phyloP scores from a whole-genome alignment of 495 filamentous ascomycete genomes.

The Tuber indicum region DNA sequence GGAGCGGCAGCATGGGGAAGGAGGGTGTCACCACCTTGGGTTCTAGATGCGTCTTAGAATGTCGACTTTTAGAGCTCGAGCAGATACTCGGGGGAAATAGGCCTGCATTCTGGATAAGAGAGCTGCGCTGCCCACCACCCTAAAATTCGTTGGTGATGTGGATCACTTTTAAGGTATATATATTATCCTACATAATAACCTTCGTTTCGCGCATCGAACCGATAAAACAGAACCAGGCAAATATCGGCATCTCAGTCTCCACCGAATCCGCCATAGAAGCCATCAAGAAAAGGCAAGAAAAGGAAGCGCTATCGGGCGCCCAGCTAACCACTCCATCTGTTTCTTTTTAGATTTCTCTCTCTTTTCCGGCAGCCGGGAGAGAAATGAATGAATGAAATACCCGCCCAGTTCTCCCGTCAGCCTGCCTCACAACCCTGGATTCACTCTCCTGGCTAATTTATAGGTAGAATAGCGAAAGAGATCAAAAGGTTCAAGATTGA shows the following conservation, averaged over 20 bases:
- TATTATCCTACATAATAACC: conserved; percentile 37
- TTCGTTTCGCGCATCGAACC: conserved; percentile 24
- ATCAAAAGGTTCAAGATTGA: not conserved
- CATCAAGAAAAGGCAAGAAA: conserved; percentile 84
- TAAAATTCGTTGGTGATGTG: conserved; percentile 95
- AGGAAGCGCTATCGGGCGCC: conserved; percentile 48
- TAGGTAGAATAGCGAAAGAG: conserved; percentile 2
- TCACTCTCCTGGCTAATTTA: not conserved
- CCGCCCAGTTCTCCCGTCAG: not conserved
- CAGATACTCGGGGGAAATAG: conserved; percentile 89
- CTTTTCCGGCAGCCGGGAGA: too few relatives aligned
- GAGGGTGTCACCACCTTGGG: conserved; percentile 86
- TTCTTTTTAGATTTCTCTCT: conserved; percentile 50
- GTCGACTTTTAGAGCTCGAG: conserved; percentile 87
- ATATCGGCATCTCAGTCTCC: conserved; percentile 86
- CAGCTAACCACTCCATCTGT: conserved; percentile 44
- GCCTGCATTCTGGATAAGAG: conserved; percentile 91
- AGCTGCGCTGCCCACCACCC: conserved; percentile 75
- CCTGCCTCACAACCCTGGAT: not conserved
- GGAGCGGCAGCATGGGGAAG: conserved; percentile 66
- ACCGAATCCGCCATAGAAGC: conserved; percentile 86
- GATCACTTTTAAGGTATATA: conserved; percentile 58
- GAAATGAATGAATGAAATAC: not conserved
- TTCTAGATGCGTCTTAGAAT: conserved; percentile 93
- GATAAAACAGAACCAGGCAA: conserved; percentile 71